Percentiles rank a stretch among this genome's conserved stretches.
phyloP scores from a whole-genome alignment of 2,329 filamentous ascomycete genomes.

The Tolypocladium capitatum region DNA sequence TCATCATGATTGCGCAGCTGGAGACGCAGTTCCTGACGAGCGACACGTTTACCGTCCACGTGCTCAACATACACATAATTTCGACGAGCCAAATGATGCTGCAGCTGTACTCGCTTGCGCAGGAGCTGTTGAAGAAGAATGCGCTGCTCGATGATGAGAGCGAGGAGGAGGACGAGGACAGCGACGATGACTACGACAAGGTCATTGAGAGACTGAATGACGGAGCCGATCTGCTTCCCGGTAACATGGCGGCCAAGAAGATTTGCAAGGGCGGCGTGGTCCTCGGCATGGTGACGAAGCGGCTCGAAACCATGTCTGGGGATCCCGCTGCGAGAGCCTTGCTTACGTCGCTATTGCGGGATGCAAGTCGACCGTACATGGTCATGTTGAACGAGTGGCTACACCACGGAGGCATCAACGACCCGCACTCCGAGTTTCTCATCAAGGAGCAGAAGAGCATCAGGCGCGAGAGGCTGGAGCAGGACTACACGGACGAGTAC shows the following conservation, averaged over 20 bases:
- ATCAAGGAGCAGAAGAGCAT: slow-evolving; percentile 96
- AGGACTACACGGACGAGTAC: slow-evolving; percentile 98
- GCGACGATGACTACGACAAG: slow-evolving; percentile 80
- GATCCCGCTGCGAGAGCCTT: slow-evolving; percentile 78
- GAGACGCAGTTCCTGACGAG: slow-evolving; percentile 89
- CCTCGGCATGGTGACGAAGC: slow-evolving; percentile 72
- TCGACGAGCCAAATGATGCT: slow-evolving; percentile 83
- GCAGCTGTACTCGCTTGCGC: slow-evolving; percentile 76
- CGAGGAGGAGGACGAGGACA: slow-evolving; percentile 55
- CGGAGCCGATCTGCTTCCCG: slow-evolving; percentile 67
- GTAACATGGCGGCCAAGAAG: slow-evolving; percentile 72
- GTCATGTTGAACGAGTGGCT: slow-evolving; percentile 97
- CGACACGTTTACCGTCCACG: slow-evolving; percentile 78
- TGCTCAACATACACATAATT: slow-evolving; percentile 82
- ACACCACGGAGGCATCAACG: slow-evolving; percentile 87
- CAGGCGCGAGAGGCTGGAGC: slow-evolving; percentile 73
- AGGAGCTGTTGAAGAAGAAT: slow-evolving; percentile 80
- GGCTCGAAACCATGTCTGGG: slow-evolving; percentile 80
- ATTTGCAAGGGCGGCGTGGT: slow-evolving; percentile 95
- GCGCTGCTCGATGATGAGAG: slow-evolving; percentile 71
- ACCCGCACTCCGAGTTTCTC: slow-evolving; percentile 86
- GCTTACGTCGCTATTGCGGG: slow-evolving; percentile 68
- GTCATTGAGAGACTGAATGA: slow-evolving; percentile 83
- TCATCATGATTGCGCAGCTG: slow-evolving; percentile 82
- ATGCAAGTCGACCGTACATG: slow-evolving; percentile 93